Percentiles rank a stretch among this genome's conserved stretches.
These are phyloP conservation scores for Phytophthora uliginosa DNA, from an alignment of 352 stramenopile species.

Conservation along the genomic window DNA sequence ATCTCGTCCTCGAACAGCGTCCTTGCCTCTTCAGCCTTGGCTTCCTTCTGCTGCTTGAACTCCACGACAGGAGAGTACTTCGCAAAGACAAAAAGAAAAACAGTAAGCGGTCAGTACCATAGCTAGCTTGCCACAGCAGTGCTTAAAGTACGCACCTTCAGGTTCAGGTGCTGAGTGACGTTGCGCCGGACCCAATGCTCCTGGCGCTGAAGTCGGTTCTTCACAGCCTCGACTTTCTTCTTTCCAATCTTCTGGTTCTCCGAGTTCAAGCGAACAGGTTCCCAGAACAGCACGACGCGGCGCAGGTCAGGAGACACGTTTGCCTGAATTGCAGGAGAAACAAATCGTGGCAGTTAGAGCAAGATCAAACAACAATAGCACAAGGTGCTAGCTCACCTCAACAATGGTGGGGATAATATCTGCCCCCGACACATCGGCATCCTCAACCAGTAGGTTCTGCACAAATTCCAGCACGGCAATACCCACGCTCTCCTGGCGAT, in stretches of 20 bases:
- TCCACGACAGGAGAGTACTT: conserved; percentile 84
- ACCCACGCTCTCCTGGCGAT: conserved; percentile 80
- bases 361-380: not conserved
- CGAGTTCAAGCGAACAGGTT: conserved; percentile 73
- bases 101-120: conserved; percentile 3
- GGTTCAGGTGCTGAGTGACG: conserved; percentile 80
- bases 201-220: conserved; percentile 68
- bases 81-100: conserved; percentile 1
- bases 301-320: conserved; percentile 77
- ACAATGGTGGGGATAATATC: conserved; percentile 78
- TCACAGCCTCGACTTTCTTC: conserved; percentile 73
- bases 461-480: conserved; percentile 74
- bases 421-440: conserved; percentile 65
- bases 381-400: conserved; percentile 49
- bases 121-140: not conserved
- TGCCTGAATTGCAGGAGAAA: conserved; percentile 43
- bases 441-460: conserved; percentile 73
- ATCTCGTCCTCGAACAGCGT: conserved; percentile 82
- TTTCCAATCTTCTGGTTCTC: conserved; percentile 81
- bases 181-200: conserved; percentile 77
- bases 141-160: conserved; percentile 61
- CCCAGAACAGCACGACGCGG: conserved; percentile 78
- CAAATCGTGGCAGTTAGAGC: not conserved
- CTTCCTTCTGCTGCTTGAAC: conserved; percentile 79
- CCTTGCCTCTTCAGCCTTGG: conserved; percentile 69